phyloP scores from a whole-genome alignment of 805 yeast species.

The Scheffersomyces lignosus region DNA sequence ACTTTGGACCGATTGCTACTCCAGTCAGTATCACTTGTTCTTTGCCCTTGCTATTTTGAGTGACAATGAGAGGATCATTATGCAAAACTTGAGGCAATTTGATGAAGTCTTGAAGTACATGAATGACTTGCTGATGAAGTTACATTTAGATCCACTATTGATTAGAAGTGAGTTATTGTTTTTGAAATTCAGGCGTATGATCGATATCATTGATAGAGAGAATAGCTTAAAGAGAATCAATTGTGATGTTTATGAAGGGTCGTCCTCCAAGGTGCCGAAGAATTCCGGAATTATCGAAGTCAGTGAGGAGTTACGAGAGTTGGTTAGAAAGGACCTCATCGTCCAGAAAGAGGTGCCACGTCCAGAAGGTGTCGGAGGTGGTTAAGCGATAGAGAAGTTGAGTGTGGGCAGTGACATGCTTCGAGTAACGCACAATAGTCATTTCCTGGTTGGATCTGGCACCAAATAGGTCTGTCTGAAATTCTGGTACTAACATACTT shows the following conservation, averaged over 20 bases:
- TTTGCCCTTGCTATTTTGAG: slow-evolving; percentile 88
- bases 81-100: slow-evolving; percentile 70
- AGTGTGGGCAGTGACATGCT: too few species aligned
- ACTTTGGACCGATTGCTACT: slow-evolving; percentile 82
- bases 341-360: slow-evolving; percentile 60
- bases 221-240: slow-evolving; percentile 18
- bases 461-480: too few species aligned
- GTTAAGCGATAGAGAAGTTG: slow-evolving; percentile 20
- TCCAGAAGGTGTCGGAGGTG: slow-evolving; percentile 48
- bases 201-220: slow-evolving; percentile 71
- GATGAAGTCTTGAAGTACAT: slow-evolving; percentile 92
- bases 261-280: background rate
- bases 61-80: slow-evolving; percentile 76
- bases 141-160: slow-evolving; percentile 73
- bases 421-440: too few species aligned
- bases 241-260: slow-evolving; percentile 16
- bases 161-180: slow-evolving; percentile 85
- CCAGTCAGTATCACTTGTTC: slow-evolving; percentile 86
- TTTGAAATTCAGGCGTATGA: slow-evolving; percentile 74
- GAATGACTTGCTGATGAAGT: slow-evolving; percentile 80
- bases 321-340: slow-evolving; percentile 61
- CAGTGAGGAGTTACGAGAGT: slow-evolving; percentile 54
- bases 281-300: slow-evolving; percentile 26
- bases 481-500: too few species aligned
- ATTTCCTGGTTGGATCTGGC: too few species aligned